Evolutionary conservation across 257 asterid species (phyloP).

Genomic region (Rhazya stricta): DNA sequence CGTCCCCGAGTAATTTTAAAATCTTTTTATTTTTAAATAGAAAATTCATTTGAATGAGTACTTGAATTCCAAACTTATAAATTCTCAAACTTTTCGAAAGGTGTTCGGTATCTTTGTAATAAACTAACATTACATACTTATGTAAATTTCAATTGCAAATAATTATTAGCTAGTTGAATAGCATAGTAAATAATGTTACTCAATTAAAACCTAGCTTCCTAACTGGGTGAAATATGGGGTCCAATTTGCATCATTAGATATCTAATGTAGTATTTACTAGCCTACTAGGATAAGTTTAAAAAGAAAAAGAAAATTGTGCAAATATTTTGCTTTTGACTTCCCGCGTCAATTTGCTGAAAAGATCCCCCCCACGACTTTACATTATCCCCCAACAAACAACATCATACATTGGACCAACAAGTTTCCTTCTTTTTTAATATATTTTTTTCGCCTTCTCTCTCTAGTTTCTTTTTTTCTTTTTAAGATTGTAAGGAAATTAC

Average conservation of each 20-base stretch:
- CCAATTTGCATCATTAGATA: constrained; percentile 21
- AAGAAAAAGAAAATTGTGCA: neutral
- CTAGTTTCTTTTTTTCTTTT: neutral
- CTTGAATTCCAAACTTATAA: too few species aligned
- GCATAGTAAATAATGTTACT: neutral
- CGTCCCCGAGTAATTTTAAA: too few species aligned
- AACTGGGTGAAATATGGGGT: constrained; percentile 21
- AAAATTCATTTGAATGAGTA: too few species aligned
- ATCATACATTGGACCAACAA: neutral
- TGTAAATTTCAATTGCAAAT: neutral
- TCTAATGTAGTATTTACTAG: constrained; percentile 13
- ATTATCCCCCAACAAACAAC: neutral
- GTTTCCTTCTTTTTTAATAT: neutral
- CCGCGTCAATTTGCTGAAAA: neutral
- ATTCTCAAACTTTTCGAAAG: too few species aligned
- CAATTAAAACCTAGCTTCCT: constrained; percentile 9
- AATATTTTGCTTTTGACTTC: constrained; percentile 14
- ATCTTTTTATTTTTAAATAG: too few species aligned
- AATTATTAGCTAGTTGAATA: neutral
- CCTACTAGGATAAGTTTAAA: constrained; percentile 4
- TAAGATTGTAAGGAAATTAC: neutral
- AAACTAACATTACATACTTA: too few species aligned
- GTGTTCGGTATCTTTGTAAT: too few species aligned
- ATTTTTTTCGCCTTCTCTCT: neutral
- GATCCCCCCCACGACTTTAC: neutral